Evolutionary conservation across 352 stramenopile species (phyloP), one percentile per base, ranked within the genome.

Genomic region (Salisapilia sapeloensis): DNA sequence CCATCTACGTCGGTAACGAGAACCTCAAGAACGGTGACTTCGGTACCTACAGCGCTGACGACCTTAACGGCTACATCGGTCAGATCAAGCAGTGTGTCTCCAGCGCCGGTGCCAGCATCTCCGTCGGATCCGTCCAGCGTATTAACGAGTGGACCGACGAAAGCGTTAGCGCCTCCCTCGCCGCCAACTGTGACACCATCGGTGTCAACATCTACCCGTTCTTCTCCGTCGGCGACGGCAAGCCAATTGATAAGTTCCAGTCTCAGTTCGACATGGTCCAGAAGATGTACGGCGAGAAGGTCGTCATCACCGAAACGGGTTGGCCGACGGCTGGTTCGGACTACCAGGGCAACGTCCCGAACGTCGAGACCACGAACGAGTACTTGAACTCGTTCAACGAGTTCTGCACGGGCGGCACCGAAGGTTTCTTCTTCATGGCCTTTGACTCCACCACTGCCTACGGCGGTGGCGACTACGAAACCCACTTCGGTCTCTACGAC

Each of bases 1-100:
- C 48, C 6, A 55, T 86, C 29, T 83, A 62, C 46, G 65, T 78
- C 18, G 71, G 71, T 25, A 86, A 83, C 54, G 71, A 86, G 37
- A 56, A 75, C 56, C 49, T 86, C 12, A 37, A 48, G 27, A 76
- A 76, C 46, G 44, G 51, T 19, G 48, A 35, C 38, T 74, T 61
- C 25, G 65, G 62, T 14, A 51, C 42, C 2, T 50, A 35, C 20
- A 53, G 46, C 16, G 57, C 52, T 30, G 41, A 43, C 10, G 25
- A 60, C 41, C 53, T 83, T 9, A 20, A 59, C 11, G 44, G 37
- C 3, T 67, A 72, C 52, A 76, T 83, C 31, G 20, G 54, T 8
- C 48, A 65, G 27, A 51, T 87, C 29, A 71, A 77, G 43, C 24
- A n/a, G 2, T 72, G 39, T 7, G 20, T 61, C 14, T 19, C 23